Evolutionary conservation across 306 rosid species (phyloP).

Genomic region (Mimosa bimucronata): DNA sequence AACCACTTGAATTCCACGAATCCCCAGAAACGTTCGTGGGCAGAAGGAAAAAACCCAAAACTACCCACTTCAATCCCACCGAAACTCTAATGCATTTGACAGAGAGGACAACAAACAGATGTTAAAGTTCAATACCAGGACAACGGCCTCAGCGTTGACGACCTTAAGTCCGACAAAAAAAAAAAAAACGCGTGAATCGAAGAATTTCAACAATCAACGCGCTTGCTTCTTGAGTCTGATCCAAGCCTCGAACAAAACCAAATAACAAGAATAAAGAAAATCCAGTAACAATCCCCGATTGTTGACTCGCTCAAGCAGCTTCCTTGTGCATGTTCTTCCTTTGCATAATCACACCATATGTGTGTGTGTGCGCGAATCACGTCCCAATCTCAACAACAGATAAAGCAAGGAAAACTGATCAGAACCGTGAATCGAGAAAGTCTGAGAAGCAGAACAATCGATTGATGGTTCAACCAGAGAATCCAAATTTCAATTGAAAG

Average conservation of each 20-base stretch:
- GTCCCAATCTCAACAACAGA: neutral
- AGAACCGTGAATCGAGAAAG: slow-evolving; percentile 4
- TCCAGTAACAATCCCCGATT: slow-evolving; percentile 13
- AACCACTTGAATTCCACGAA: slow-evolving; percentile 17
- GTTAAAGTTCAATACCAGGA: neutral
- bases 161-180: neutral
- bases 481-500: neutral
- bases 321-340: no score
- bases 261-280: slow-evolving; percentile 7
- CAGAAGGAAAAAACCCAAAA: neutral
- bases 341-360: neutral
- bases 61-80: slow-evolving; percentile 7
- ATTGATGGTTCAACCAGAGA: neutral
- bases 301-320: slow-evolving; percentile 3
- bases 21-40: slow-evolving; percentile 21
- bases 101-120: neutral
- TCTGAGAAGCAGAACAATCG: slow-evolving; percentile 3
- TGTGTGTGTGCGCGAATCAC: no score
- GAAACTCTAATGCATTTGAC: slow-evolving; percentile 14
- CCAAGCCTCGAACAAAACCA: neutral
- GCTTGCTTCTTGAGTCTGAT: neutral
- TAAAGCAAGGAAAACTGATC: neutral
- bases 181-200: neutral
- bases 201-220: neutral
- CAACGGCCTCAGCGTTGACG: slow-evolving; percentile 4